Evolutionary conservation across 2,329 filamentous ascomycete genomes (phyloP), one percentile per base, ranked within the genome.

Genomic region (Pezicula carpinea): DNA sequence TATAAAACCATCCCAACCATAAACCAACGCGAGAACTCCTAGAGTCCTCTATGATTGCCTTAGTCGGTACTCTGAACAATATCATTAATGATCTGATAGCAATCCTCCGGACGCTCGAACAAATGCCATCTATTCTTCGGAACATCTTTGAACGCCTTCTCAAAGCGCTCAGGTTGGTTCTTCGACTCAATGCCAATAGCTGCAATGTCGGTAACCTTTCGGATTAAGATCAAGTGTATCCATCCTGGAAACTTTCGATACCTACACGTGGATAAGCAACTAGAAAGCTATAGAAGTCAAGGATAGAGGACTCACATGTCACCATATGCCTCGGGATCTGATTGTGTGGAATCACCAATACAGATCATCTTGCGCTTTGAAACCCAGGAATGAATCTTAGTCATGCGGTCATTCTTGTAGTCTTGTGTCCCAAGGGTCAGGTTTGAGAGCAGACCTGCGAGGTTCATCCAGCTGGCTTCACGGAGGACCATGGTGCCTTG

Each of bases 341-440:
- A 85, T 67, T 96, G 92, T 0, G 91, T 96, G 33, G 85, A 92
- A 67, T 97, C 92, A 1, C 92, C 92, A 54, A 97, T 83, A 56
- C 84, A 84, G 52, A 97, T 80, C 69, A 95, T 84, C 58, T 85
- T 87, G 50, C 87, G 76, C 56, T 77, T 76, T 0, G 92, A 92
- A 41, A 96, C 74, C 87, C 87, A 93, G 1, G 69, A 66, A 56
- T 89, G 78, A 21, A 97, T 79, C 68, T 89, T 89, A 48, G 77
- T 75, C 66, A 96, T 89, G 15, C 86, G 82, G 48, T 84, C 79
- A 10, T 86, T 79, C 67, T 97, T 97, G 74, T 96, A 97, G 50
- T 84, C 80, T 64, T 93, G 77, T 0, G 90, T 95, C 29, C 85
- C 85, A 48, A 87, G 73, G 0, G 89, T 95, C 40, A 96, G 75